Conservation (phyloP, 441 rosid genomes). For the Bruguiera hainesii region DNA sequence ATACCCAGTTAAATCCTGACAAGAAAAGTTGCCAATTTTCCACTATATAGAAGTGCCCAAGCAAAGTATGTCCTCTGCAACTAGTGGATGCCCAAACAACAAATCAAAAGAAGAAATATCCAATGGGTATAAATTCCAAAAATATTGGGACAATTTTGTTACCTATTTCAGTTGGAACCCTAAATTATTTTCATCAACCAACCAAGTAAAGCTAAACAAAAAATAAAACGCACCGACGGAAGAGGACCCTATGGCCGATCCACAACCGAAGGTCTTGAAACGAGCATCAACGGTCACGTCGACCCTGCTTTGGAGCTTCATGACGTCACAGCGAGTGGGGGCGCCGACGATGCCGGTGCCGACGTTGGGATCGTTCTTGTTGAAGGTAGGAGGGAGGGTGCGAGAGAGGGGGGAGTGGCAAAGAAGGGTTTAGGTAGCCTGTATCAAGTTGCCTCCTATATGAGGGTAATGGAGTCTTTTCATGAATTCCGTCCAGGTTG, state of each 20-base stretch:
- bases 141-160: not conserved
- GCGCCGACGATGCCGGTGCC: slow-evolving; percentile 95
- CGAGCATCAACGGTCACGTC: slow-evolving; percentile 89
- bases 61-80: no score
- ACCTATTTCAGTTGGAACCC: no score
- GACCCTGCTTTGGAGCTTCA: slow-evolving; percentile 92
- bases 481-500: no score
- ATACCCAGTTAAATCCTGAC: no score
- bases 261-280: slow-evolving; percentile 94
- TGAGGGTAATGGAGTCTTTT: no score
- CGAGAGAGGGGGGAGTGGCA: no score
- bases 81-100: not conserved
- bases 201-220: not conserved
- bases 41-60: no score
- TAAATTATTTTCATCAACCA: not conserved
- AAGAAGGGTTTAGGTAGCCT: no score
- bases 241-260: slow-evolving; percentile 91
- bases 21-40: no score
- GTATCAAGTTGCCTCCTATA: no score
- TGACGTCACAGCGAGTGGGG: slow-evolving; percentile 93
- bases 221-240: slow-evolving; percentile 60
- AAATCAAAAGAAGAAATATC: not conserved
- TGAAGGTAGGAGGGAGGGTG: slow-evolving; percentile 35
- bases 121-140: not conserved
- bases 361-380: slow-evolving; percentile 68